Evolutionary conservation across 495 filamentous ascomycete species (phyloP), one percentile per base, ranked within the genome.

Genomic region (Podospora bellae-mahoneyi): DNA sequence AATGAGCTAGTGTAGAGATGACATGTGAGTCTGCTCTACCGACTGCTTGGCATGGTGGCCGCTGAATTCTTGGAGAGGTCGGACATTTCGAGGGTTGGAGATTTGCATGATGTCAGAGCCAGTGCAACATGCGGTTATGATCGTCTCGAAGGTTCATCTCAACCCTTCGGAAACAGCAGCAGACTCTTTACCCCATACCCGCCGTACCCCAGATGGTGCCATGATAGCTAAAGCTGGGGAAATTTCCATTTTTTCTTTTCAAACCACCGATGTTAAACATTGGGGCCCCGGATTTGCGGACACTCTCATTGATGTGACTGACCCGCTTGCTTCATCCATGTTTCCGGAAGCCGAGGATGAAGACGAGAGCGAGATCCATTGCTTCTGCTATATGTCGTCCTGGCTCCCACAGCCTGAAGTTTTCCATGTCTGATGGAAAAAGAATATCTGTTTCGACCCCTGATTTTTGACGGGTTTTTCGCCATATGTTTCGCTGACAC

Each of bases 251-350:
- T 58, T 56, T 56, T 26, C 23, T 10, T 58, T 9, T 20, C 18
- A 19, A 4, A 58, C 55, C 55, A 23, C 55, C 23, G 23, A 58
- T 20, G 30, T 1, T 32, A 32, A 62, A 62, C 5, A n/a, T 30
- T 16, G 60, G 60, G 60, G 60, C 60, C 60, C 60, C 60, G 18
- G 60, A 62, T 62, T 62, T 5, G 20, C 23, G 27, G 23, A 6
- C 23, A 15, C 16, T 34, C 26, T 19, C 26, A 5, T 62, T 62
- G 23, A 18, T 20, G n/a, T 23, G 56, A 20, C 26, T 18, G 30
- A 34, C 60, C 23, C 30, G 60, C 60, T 26, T 62, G 26, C 23
- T 27, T 62, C 60, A 62, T 62, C 60, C 30, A 32, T 30, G 23
- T 34, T 27, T 62, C 30, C 60, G 26, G 30, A 18, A 9, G 26